Evolutionary conservation across 2,329 filamentous ascomycete species (phyloP), one percentile per base, ranked within the genome.

Genomic region (Zymoseptoria passerinii): DNA sequence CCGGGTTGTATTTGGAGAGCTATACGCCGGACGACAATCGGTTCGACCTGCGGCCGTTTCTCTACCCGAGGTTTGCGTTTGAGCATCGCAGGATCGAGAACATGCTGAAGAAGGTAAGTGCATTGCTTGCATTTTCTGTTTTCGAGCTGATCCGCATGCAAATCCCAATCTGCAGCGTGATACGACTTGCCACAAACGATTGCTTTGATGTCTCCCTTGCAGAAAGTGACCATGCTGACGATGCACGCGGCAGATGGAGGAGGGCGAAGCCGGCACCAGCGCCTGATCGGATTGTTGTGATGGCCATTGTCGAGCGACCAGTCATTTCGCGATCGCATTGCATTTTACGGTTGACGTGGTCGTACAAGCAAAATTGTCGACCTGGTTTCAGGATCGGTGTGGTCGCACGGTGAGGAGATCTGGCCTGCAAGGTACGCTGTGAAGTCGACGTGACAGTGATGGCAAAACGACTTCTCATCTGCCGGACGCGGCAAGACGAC

Each of bases 1-100:
- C 83, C 0, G 77, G 78, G 3, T 75, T 83, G 48, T 83, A 85
- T 64, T 71, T 77, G 8, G 72, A 77, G 56, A 70, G 73, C 13
- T 85, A 86, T 63, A 77, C 71, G 19, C 71, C 71, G 10, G 71
- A 73, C 54, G 72, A 74, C 58, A 85, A 86, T 63, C 71, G 83
- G 3, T 83, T 78, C 61, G 83, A 86, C 73, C 72, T 78, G 63
- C 73, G 79, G 56, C 81, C 80, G 27, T 83, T 83, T 65, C 68
- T 83, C 58, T 85, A 81, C 54, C 79, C 79, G 18, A 66, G 71
- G 20, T 75, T 80, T 57, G 72, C 69, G 10, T 77, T 74, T 68
- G 75, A 78, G 29, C 75, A 78, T 63, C 71, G 74, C 59, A 79
- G 80, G 67, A 80, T 81, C 64, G 77, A 80, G 66, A 70, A 73